Conservation (phyloP, 441 rosid genomes). For the Erodium moschatum region DNA sequence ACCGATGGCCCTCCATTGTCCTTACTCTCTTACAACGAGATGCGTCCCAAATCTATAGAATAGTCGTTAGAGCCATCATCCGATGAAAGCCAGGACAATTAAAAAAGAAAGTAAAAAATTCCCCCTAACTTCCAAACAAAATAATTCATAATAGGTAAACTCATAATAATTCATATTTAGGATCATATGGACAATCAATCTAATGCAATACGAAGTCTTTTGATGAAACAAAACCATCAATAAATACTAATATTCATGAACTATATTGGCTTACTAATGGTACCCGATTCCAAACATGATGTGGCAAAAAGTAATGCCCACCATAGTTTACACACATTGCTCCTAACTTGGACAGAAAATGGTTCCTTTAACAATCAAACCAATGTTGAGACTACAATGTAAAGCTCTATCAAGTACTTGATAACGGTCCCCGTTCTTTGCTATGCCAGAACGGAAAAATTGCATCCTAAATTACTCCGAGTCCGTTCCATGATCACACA, state of each 20-base stretch:
- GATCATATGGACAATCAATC: background rate
- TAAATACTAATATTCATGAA: background rate
- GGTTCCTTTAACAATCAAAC: background rate
- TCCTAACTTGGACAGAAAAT: background rate
- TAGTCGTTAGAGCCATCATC: background rate
- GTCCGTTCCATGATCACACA: background rate
- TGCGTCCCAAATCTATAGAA: conserved; percentile 80
- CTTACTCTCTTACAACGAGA: conserved; percentile 67
- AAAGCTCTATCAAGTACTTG: background rate
- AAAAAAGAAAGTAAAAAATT: too few species aligned
- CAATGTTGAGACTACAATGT: background rate
- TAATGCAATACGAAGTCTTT: background rate
- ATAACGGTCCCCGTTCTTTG: background rate
- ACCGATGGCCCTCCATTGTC: conserved; percentile 94
- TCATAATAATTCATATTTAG: background rate
- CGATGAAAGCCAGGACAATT: too few species aligned
- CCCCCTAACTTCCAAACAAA: too few species aligned
- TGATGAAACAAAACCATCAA: background rate
- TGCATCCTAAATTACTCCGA: background rate
- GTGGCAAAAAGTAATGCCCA: background rate
- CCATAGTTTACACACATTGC: background rate
- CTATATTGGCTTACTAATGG: background rate
- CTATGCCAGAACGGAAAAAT: too few species aligned
- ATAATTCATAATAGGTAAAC: too few species aligned
- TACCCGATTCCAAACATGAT: background rate